These are phyloP conservation scores for Eurotiales sp. DNA, from an alignment of 2,329 filamentous ascomycete species.

Conservation along the genomic window DNA sequence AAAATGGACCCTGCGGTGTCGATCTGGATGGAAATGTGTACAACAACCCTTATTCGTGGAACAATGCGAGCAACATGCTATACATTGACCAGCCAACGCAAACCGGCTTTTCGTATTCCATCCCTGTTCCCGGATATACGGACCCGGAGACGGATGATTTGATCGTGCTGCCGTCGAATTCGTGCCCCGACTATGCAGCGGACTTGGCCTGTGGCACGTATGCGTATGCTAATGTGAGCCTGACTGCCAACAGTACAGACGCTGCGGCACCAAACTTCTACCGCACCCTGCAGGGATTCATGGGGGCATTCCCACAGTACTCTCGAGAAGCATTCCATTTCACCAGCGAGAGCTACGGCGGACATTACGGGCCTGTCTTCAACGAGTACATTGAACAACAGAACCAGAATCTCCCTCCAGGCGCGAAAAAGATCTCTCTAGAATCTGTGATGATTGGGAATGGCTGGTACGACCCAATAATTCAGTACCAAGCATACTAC, in stretches of 20 bases:
- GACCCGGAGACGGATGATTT: slow-evolving; percentile 34
- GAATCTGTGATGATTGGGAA: slow-evolving; percentile 36
- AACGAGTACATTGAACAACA: slow-evolving; percentile 40
- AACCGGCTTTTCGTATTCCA: slow-evolving; percentile 56
- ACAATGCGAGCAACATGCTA: slow-evolving; percentile 61
- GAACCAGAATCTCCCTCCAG: slow-evolving; percentile 37
- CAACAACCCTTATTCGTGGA: slow-evolving; percentile 55
- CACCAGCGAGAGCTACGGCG: slow-evolving; percentile 45
- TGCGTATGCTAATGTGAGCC: slow-evolving; percentile 45
- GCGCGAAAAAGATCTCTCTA: slow-evolving; percentile 23
- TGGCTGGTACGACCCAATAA: slow-evolving; percentile 36
- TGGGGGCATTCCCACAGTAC: slow-evolving; percentile 61
- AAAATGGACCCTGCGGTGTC: slow-evolving; percentile 44
- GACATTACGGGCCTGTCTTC: slow-evolving; percentile 42
- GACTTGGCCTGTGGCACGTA: slow-evolving; percentile 13
- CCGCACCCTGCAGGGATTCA: slow-evolving; percentile 60
- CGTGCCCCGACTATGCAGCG: slow-evolving; percentile 13
- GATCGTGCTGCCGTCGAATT: slow-evolving; percentile 35
- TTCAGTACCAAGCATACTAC: slow-evolving; percentile 38
- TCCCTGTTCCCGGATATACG: slow-evolving; percentile 19
- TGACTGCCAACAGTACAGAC: slow-evolving; percentile 50
- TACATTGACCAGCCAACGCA: slow-evolving; percentile 65
- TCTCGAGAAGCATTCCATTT: slow-evolving; percentile 53
- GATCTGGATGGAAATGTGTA: slow-evolving; percentile 42
- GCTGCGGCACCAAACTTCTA: slow-evolving; percentile 54